Base-by-base conservation (phyloP, 1,284 basidiomycete species). In the Tylopilus orsonianus region DNA sequence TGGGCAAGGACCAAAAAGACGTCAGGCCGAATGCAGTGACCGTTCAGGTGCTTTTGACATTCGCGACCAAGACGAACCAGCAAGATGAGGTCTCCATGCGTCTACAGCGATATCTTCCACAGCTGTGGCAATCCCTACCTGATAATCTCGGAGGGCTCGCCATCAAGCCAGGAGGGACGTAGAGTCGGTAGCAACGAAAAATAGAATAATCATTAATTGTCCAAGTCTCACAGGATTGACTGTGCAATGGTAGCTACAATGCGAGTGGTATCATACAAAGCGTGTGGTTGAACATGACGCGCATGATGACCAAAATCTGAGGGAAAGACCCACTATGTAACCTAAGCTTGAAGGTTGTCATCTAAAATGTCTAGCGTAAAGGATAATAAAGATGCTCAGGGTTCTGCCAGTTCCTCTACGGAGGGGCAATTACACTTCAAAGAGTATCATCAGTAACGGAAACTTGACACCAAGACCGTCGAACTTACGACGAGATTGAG, bases 371-470 rank as follows among this genome's bases (percentile, higher is more conserved):
- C 53, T 46, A 54, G 33, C 23, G 36, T 36, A 40, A 32, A 38
- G 39, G 44, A 29, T 20, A 20, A 50, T 52, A 44, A 50, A 38
- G 39, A 53, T 45, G 35, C 19, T 43, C 46, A 65, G 54, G 60
- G 61, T 36, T 70, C 70, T 36, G 71, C 71, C 27, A 79, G 63
- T 60, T 94, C 91, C 68, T 93, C 91, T 39, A 95, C 92, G 3
- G 87, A 80, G 26, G 90, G 90, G 61, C 93, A 97, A 66, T 94
- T 89, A 65, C 93, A 97, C 85, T 88, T 52, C 19, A 50, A 32
- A 33, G 38, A 39, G 13, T 8, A 32, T 34, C 2, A 48, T 48
- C 56, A 49, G 58, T 48, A 18, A 30, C 27, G 38, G 46, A 46
- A 23, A 35, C 14, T 16, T 49, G 47, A 50, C 38, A 39, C 2